Conservation (phyloP, 306 rosid species). For the Sechiopsis laciniata region DNA sequence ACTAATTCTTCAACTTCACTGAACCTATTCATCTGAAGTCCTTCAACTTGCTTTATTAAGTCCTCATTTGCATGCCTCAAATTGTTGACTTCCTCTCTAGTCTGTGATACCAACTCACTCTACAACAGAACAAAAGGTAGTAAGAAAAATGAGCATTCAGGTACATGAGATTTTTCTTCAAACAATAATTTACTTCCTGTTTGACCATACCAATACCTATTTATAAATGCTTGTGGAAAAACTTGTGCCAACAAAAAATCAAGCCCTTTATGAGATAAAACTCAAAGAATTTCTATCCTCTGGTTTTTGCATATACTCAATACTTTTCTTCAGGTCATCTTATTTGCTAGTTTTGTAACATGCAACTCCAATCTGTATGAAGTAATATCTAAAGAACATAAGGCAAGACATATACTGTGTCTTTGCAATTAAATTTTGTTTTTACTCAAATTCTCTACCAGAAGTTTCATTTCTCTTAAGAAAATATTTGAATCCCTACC, state of each 20-base stretch:
- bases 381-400: background rate
- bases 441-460: too few species aligned
- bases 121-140: constrained; percentile 27
- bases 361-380: background rate
- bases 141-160: background rate
- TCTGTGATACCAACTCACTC: constrained; percentile 73
- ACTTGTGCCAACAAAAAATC: background rate
- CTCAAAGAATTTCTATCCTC: background rate
- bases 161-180: background rate
- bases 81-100: constrained; percentile 55
- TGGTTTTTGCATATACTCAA: background rate
- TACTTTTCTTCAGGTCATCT: background rate
- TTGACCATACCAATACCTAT: background rate
- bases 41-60: constrained; percentile 89
- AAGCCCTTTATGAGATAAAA: background rate
- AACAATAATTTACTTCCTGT: constrained; percentile 3
- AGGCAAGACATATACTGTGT: background rate
- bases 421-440: background rate
- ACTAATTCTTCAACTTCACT: constrained; percentile 98
- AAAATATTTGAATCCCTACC: too few species aligned
- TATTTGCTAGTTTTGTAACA: background rate
- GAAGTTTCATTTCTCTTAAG: too few species aligned
- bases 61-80: constrained; percentile 86
- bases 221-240: background rate
- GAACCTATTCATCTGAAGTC: constrained; percentile 89